A percentile compares a stretch with the other conserved stretches of the same genome.
Conservation (phyloP, 2,329 filamentous ascomycete genomes). For the Endoconidiophora polonica region DNA sequence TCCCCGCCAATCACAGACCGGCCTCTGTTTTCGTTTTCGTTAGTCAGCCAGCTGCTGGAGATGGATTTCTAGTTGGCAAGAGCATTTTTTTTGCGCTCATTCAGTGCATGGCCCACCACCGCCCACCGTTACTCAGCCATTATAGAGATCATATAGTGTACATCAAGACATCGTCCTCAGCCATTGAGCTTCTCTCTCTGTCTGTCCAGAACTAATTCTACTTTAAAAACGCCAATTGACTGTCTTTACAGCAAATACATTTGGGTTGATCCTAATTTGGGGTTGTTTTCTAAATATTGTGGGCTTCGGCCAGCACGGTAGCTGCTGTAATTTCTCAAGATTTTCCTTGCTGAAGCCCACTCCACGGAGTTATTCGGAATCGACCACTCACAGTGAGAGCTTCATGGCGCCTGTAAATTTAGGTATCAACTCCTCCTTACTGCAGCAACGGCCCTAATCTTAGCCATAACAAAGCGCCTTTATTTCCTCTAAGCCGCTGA, state of each 20-base stretch:
- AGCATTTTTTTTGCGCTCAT: slow-evolving; percentile 10
- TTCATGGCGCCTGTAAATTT: slow-evolving; percentile 12
- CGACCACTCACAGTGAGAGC: slow-evolving; percentile 8
- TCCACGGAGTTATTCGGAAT: slow-evolving; percentile 13
- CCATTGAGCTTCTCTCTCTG: not conserved
- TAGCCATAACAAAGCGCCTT: slow-evolving; percentile 6
- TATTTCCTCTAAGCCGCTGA: slow-evolving; percentile 1
- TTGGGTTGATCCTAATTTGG: not conserved
- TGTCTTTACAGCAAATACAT: not conserved
- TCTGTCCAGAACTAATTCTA: not conserved
- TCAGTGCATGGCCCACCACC: slow-evolving; percentile 6
- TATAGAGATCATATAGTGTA: not conserved
- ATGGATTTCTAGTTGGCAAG: slow-evolving; percentile 1
- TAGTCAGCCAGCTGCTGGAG: slow-evolving; percentile 6
- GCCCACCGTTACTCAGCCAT: slow-evolving; percentile 8
- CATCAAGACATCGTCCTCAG: not conserved
- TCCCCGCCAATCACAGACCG: slow-evolving; percentile 10
- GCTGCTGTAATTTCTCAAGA: not conserved
- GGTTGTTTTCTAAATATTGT: not conserved
- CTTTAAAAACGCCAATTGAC: not conserved
- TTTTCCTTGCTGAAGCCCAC: slow-evolving; percentile 9
- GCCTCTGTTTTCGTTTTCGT: slow-evolving; percentile 11
- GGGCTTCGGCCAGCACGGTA: not conserved
- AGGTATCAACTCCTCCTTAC: slow-evolving; percentile 11
- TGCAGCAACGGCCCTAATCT: slow-evolving; percentile 7